Base-by-base conservation (phyloP, 495 filamentous ascomycete species). In the Xylaria scruposa region DNA sequence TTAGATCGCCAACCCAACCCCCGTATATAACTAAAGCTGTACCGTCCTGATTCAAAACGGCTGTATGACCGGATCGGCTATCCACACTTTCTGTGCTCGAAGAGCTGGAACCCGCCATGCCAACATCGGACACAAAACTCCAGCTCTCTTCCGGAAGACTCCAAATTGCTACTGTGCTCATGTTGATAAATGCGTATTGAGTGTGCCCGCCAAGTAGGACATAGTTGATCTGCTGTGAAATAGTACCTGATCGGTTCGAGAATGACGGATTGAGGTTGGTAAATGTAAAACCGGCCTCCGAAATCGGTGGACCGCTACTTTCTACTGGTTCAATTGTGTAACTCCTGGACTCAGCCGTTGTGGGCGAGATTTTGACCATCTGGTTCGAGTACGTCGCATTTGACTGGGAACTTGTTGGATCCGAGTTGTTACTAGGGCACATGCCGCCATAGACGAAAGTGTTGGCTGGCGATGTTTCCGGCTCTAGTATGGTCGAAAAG, bases 151-250 rank as follows among this genome's bases (percentile, higher is more conserved):
- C 91, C 4, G 95, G 95, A 21, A 97, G 83, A 33, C 89, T 93
- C 83, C 94, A 97, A 1, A 98, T 82, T 0, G 95, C 95, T 10
- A 95, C 88, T 70, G 94, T 92, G 42, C 92, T 94, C 92, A 97
- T 97, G 78, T 97, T 97, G 77, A 97, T 89, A 74, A 97, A 98
- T 0, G 94, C 95, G 17, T 83, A 75, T 72, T 89, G 84, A 0
- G 94, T 97, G 78, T 98, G 93, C 0, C 95, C 95, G 15, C 95
- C 95, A 51, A 98, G 83, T 17, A 98, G 81, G 8, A 98, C 89
- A 65, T 92, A 95, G 65, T 90, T 90, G 62, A 90, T 90, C 76
- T 94, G 90, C 75, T 91, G 89, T 2, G 83, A 89, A 42, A 88
- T 78, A 4, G 83, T 80, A 36, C 85, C 88, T 0, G 88, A 89